Evolutionary conservation across 2,329 filamentous ascomycete species (phyloP).

Genomic region (Hypoxylon sp.): DNA sequence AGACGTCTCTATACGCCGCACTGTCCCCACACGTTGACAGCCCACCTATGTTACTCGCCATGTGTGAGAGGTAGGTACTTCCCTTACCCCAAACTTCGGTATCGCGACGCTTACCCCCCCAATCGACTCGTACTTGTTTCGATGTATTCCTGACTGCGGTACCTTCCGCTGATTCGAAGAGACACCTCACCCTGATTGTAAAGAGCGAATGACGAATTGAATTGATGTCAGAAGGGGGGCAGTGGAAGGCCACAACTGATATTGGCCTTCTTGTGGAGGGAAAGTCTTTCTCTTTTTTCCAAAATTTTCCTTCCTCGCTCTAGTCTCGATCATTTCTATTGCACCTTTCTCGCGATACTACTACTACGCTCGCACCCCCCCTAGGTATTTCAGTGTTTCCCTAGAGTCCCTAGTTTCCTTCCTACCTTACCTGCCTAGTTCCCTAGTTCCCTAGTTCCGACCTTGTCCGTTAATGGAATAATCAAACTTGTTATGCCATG

Average conservation of each 20-base stretch:
- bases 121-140: constrained; percentile 15
- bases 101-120: constrained; percentile 21
- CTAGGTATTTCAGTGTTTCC: background rate
- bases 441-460: constrained; percentile 24
- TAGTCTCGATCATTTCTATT: constrained; percentile 17
- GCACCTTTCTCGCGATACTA: constrained; percentile 8
- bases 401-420: constrained; percentile 11
- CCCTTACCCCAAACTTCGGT: background rate
- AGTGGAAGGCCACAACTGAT: constrained; percentile 2
- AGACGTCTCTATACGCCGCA: constrained; percentile 11
- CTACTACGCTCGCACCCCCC: constrained; percentile 20
- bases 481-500: constrained; percentile 24
- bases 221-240: constrained; percentile 5
- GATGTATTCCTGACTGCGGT: constrained; percentile 13
- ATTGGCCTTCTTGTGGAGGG: constrained; percentile 5
- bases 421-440: constrained; percentile 20
- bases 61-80: constrained; percentile 1
- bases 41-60: background rate
- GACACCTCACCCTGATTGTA: constrained; percentile 26
- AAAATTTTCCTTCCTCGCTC: constrained; percentile 19
- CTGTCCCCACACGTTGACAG: constrained; percentile 25
- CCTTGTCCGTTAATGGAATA: constrained; percentile 34
- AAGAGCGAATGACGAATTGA: constrained; percentile 14
- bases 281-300: background rate
- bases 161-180: constrained; percentile 16